A percentile compares a stretch with the other conserved stretches of the same genome.
Conservation (phyloP, 2,329 filamentous ascomycete species). For the Exophiala bonariae region DNA sequence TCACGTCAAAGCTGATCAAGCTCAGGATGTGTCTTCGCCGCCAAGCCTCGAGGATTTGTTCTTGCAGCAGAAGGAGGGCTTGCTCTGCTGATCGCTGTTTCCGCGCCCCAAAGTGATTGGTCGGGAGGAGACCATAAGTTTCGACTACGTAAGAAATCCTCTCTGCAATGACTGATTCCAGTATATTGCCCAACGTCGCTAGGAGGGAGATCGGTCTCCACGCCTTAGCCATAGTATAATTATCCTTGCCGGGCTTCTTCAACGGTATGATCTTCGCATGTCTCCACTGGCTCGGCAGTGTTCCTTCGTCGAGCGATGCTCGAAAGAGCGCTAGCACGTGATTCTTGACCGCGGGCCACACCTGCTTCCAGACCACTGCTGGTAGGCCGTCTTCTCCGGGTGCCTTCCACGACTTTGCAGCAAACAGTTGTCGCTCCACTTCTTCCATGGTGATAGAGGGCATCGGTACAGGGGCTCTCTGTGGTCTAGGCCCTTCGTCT, state of each 20-base stretch:
- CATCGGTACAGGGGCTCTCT: conserved; percentile 4
- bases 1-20: no score
- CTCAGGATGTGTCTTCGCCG: no score
- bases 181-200: conserved; percentile 31
- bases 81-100: conserved; percentile 32
- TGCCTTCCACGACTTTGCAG: conserved; percentile 21
- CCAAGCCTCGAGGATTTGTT: neutral
- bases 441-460: conserved; percentile 27
- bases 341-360: no score
- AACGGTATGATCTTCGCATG: neutral
- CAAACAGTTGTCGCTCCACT: conserved; percentile 17
- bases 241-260: neutral
- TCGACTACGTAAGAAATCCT: conserved; percentile 31
- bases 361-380: no score
- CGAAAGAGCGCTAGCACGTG: no score
- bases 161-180: conserved; percentile 32
- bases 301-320: no score
- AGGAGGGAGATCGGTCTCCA: conserved; percentile 29
- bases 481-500: neutral
- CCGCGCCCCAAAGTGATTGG: conserved; percentile 39
- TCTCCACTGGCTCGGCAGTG: neutral
- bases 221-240: conserved; percentile 11
- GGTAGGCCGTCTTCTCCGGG: no score
- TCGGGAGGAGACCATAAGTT: conserved; percentile 34
- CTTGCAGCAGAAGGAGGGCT: conserved; percentile 1